A percentile compares a stretch with the other conserved stretches of the same genome.
phyloP scores from a whole-genome alignment of 768 basidiomycete genomes.

The Mycena sanguinolenta region DNA sequence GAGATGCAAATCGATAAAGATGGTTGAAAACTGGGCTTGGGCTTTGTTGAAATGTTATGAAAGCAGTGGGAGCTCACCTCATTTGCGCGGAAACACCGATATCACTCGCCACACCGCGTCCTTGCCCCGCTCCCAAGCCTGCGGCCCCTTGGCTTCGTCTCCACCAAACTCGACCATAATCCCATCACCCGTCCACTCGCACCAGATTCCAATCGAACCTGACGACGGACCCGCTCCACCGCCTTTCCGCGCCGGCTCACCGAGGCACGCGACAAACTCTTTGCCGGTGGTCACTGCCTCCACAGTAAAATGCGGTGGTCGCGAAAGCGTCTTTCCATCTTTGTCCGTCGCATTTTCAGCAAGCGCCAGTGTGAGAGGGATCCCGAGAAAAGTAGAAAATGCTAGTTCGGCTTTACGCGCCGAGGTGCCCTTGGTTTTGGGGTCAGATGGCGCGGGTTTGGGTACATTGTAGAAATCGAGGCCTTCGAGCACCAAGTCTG shows the following conservation, averaged over 20 bases:
- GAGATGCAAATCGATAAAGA: too few relatives aligned
- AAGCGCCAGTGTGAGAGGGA: slow-evolving; percentile 65
- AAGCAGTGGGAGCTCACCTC: too few relatives aligned
- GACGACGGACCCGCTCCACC: slow-evolving; percentile 88
- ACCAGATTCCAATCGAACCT: slow-evolving; percentile 92
- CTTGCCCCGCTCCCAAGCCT: slow-evolving; percentile 90
- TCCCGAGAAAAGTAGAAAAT: slow-evolving; percentile 70
- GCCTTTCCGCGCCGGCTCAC: slow-evolving; percentile 93
- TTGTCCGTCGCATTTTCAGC: slow-evolving; percentile 48
- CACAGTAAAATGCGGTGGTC: slow-evolving; percentile 59
- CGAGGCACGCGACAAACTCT: slow-evolving; percentile 79
- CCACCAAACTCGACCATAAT: slow-evolving; percentile 91
- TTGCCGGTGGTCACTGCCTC: slow-evolving; percentile 73
- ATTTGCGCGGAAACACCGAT: background rate
- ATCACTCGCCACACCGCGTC: slow-evolving; percentile 85
- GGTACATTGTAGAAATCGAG: slow-evolving; percentile 87
- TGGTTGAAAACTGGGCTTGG: too few relatives aligned
- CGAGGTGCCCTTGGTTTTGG: slow-evolving; percentile 49
- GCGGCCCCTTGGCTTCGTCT: slow-evolving; percentile 79
- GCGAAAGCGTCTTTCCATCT: slow-evolving; percentile 51
- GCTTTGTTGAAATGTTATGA: too few relatives aligned
- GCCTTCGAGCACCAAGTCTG: slow-evolving; percentile 70
- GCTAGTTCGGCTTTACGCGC: slow-evolving; percentile 61
- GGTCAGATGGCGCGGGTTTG: slow-evolving; percentile 41
- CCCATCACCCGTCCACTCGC: slow-evolving; percentile 88